These are phyloP conservation scores for Cladosporium sp. DNA, from an alignment of 2,329 filamentous ascomycete species.

Conservation along the genomic window DNA sequence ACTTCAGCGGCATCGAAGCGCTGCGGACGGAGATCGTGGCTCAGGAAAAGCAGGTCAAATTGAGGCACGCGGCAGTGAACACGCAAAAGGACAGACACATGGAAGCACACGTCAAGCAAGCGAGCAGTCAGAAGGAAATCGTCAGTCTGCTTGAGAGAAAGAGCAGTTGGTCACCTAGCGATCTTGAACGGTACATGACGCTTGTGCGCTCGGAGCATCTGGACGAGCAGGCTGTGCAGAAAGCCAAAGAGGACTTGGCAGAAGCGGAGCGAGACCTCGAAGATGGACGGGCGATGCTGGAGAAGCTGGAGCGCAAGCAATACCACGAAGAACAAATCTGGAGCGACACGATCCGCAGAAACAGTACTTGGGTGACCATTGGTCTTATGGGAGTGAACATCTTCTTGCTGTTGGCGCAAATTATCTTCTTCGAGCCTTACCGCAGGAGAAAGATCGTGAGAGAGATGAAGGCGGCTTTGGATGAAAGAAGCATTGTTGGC, in stretches of 20 bases:
- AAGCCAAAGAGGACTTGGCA: conserved; percentile 69
- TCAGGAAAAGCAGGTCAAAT: conserved; percentile 63
- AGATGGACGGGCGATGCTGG: conserved; percentile 71
- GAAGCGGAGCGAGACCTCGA: conserved; percentile 78
- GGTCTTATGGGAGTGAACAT: conserved; percentile 97
- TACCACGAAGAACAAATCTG: conserved; percentile 99
- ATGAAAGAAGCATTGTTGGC: conserved; percentile 60
- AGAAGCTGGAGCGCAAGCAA: conserved; percentile 78
- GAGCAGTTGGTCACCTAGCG: conserved; percentile 81
- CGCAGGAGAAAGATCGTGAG: conserved; percentile 75
- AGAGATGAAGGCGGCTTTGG: conserved; percentile 69
- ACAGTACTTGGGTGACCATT: conserved; percentile 98
- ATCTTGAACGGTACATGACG: conserved; percentile 91
- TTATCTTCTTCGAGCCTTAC: conserved; percentile 88
- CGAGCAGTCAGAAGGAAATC: conserved; percentile 91
- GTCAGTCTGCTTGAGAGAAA: conserved; percentile 92
- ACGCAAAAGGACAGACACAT: conserved; percentile 75
- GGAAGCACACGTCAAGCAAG: conserved; percentile 76
- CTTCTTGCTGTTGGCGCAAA: conserved; percentile 71
- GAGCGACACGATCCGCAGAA: conserved; percentile 94
- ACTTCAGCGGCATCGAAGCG: conserved; percentile 83
- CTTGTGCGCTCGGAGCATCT: conserved; percentile 91
- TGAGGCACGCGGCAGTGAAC: conserved; percentile 63
- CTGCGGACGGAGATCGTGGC: conserved; percentile 75
- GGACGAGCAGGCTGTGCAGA: conserved; percentile 80